Evolutionary conservation across 306 rosid genomes (phyloP), one percentile per base, ranked within the genome.

Genomic region (Macrotyloma uniflorum): DNA sequence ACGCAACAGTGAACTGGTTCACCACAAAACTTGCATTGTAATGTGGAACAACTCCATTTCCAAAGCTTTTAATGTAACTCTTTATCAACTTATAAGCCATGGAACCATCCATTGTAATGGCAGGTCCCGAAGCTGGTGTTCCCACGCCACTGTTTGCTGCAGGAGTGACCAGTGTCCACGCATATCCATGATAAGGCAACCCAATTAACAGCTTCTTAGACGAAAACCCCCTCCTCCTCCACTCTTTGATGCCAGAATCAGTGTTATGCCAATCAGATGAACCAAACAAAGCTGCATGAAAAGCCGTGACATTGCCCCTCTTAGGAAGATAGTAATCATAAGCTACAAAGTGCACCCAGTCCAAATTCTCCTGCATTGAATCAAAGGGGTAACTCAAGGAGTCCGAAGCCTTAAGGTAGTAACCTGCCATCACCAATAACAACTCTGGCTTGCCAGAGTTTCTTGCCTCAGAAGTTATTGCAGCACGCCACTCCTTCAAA

Each of bases 161-260:
- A 19, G 72, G 85, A 57, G 61, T 75, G 49, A 35, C 77, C 2
- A 90, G 83, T 42, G 7, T 62, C 91, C 88, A 90, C 4, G 83
- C 86, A 63, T 55, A 84, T 36, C 94, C 91, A 80, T 80, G 82
- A 62, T 82, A 90, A 78, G 90, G 89, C 72, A 90, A 78, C 0
- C 84, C 86, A 22, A 90, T 33, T 24, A 86, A 83, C 53, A 90
- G 63, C 53, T 88, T 86, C 47, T 9, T 77, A 38, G 89, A 73
- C 0, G 76, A 5, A 43, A 80, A 79, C 7, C 91, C 90, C 26
- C 32, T 69, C 10, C 65, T 63, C 45, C 83, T 67, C 91, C 91
- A 88, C 14, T 45, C 78, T 24, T n/a, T 81, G 67, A 90, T 76
- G 19, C 87, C 91, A 53, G 75, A 72, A 83, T 86, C 87, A 13